Percentiles rank a stretch among this genome's conserved stretches.
These are phyloP conservation scores for Fusarium chaquense DNA, from an alignment of 2,329 filamentous ascomycete genomes.

Conservation along the genomic window DNA sequence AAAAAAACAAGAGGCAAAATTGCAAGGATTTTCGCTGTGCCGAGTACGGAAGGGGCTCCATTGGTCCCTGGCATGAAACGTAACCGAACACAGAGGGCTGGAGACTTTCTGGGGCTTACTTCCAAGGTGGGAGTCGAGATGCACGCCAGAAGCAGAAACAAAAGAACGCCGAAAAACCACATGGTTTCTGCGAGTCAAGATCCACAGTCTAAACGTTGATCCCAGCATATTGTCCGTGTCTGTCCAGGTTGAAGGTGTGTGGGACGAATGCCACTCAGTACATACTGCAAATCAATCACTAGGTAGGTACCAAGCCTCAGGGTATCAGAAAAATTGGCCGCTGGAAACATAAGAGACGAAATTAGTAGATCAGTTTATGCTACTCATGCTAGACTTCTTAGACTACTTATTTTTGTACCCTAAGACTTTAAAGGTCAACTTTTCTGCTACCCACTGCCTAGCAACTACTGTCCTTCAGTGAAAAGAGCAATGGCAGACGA, in stretches of 20 bases:
- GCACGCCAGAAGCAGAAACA: not conserved
- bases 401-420: too few species aligned
- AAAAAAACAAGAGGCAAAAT: not conserved
- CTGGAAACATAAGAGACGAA: too few species aligned
- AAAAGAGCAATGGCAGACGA: constrained; percentile 11
- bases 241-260: not conserved
- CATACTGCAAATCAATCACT: not conserved
- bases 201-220: constrained; percentile 28
- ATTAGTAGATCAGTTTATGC: too few species aligned
- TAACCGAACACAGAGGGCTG: constrained; percentile 5
- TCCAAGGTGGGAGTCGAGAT: constrained; percentile 15
- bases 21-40: constrained; percentile 11
- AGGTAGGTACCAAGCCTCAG: too few species aligned
- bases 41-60: constrained; percentile 24
- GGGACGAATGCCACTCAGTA: not conserved
- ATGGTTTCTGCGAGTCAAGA: constrained; percentile 43
- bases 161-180: constrained; percentile 25
- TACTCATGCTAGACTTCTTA: too few species aligned
- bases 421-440: too few species aligned
- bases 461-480: not conserved
- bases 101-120: constrained; percentile 23
- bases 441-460: too few species aligned
- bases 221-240: not conserved
- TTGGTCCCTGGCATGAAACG: constrained; percentile 23
- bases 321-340: too few species aligned